Base-by-base conservation (phyloP, 1,284 basidiomycete genomes). In the Sporisorium iseilematis-ciliati region DNA sequence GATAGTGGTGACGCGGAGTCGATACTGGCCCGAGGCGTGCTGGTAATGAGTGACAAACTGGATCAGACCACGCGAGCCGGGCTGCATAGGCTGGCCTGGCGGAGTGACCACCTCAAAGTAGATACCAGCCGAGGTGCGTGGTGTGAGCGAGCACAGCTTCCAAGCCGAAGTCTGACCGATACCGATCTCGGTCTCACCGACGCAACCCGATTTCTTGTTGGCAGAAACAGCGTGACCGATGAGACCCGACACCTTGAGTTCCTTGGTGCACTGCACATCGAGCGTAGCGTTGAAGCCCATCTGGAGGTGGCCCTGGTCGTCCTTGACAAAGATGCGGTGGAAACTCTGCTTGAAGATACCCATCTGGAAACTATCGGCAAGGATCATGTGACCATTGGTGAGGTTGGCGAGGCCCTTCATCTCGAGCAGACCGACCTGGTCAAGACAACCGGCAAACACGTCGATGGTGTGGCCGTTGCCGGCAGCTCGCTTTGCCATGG, bases 241-340 rank as follows among this genome's bases (percentile, higher is more conserved):
- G 59, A 99, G 89, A 54, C 97, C 97, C 3, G 96, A 98, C 6
- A 99, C 95, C 86, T 96, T 97, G 81, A 99, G 90, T 86, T 99
- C 97, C 88, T 99, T 99, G 53, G 96, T 98, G 4, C 95, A 97
- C 89, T 95, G 92, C 38, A 99, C 95, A 85, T 99, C 96, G 81
- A 99, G 96, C 0, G 95, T 99, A 7, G 95, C 96, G 82, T 99
- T 99, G 88, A 99, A 99, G 72, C 96, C 96, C 95, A 99, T 98
- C 84, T 93, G 91, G 25, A 99, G 88, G 82, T 93, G 89, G 0
- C 95, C 96, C 78, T 96, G 91, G 21, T 94, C 93, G 82, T 97
- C 96, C 87, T 98, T 98, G 84, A 89, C 91, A 86, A 99, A 95
- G 55, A 97, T 89, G 60, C 95, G 91, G 63, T 97, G 89, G 91